Percentiles rank a stretch among this genome's conserved stretches.
phyloP scores from a whole-genome alignment of 75 land plant species.

The Pseudotsuga menziesii region DNA sequence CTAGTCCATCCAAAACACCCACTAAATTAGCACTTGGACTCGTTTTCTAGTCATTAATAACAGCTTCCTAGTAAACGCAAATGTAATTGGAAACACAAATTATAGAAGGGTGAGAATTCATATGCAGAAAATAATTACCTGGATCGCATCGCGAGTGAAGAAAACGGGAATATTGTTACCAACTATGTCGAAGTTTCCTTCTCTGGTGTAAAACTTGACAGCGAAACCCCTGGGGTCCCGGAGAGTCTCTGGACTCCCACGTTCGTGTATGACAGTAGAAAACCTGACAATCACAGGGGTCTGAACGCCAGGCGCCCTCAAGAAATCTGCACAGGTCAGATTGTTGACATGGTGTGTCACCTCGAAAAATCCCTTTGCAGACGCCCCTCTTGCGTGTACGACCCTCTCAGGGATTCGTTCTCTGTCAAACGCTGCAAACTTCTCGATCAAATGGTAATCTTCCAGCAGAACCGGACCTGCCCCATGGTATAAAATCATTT shows the following conservation, averaged over 20 bases:
- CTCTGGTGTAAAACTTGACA: conserved; percentile 38
- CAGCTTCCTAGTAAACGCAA: background rate
- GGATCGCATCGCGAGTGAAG: conserved; percentile 49
- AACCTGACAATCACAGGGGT: too few relatives aligned
- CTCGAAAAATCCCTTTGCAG: conserved; percentile 53
- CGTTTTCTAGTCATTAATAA: background rate
- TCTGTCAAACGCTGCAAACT: conserved; percentile 44
- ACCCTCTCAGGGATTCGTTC: conserved; percentile 52
- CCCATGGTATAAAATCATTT: too few relatives aligned
- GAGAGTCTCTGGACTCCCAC: too few relatives aligned
- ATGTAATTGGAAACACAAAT: background rate
- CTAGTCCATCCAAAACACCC: conserved; percentile 3
- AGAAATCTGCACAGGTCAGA: conserved; percentile 44
- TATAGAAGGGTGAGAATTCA: background rate
- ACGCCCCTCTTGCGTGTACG: conserved; percentile 43
- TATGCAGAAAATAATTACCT: background rate
- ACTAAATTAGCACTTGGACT: background rate
- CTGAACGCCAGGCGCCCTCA: conserved; percentile 42
- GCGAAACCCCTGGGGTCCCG: conserved; percentile 46
- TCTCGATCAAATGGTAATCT: conserved; percentile 48
- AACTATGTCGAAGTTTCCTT: conserved; percentile 45
- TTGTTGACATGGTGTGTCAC: conserved; percentile 42
- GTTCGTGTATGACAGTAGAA: too few relatives aligned
- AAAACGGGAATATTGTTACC: conserved; percentile 56
- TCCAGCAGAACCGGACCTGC: too few relatives aligned